These are phyloP conservation scores for Trichoderma semiorbis DNA, from an alignment of 2,329 filamentous ascomycete genomes.

Conservation along the genomic window DNA sequence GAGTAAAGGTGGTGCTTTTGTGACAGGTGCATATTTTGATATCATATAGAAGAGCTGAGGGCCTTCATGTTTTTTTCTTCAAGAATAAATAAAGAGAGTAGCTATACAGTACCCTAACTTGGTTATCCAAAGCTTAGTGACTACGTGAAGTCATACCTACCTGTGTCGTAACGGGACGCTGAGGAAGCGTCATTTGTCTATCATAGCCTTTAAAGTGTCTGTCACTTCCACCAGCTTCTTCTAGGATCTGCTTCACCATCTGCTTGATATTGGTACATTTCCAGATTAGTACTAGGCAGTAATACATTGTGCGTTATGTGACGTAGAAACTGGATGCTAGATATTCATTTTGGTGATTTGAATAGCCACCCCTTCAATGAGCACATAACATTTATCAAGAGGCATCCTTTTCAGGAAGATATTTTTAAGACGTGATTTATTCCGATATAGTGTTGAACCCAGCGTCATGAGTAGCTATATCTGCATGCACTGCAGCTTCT, in stretches of 20 bases:
- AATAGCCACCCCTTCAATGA: background rate
- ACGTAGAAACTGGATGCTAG: background rate
- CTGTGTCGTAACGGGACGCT: background rate
- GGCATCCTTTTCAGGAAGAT: background rate
- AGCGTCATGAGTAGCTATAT: background rate
- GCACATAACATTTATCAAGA: background rate
- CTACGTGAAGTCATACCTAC: background rate
- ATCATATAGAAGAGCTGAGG: background rate
- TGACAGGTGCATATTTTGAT: background rate
- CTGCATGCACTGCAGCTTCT: background rate
- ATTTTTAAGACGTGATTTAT: background rate
- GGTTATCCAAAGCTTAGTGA: background rate
- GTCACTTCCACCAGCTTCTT: background rate
- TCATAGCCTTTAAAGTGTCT: background rate
- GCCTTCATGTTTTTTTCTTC: background rate
- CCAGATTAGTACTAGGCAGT: background rate
- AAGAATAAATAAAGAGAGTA: background rate
- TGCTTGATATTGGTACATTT: background rate
- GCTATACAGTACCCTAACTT: background rate
- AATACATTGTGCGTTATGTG: background rate
- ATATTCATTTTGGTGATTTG: background rate
- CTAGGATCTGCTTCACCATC: background rate
- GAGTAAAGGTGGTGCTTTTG: background rate
- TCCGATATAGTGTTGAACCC: background rate
- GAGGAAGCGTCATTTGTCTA: background rate